These are phyloP conservation scores for Neurospora tetrasperma DNA, from an alignment of 495 filamentous ascomycete species.

Conservation along the genomic window DNA sequence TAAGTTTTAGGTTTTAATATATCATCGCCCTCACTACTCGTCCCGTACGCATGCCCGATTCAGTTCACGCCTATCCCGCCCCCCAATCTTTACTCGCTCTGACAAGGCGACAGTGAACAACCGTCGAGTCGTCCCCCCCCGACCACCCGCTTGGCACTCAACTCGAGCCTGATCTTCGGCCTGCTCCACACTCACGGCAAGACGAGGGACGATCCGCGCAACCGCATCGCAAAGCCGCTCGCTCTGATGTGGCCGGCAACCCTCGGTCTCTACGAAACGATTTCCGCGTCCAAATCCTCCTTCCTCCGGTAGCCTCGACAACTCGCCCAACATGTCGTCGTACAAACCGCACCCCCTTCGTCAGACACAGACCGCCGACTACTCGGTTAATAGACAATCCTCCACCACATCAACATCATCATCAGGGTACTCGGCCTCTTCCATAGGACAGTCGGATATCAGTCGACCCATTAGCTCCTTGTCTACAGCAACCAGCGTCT, in stretches of 20 bases:
- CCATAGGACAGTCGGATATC: conserved; percentile 49
- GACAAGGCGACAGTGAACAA: conserved; percentile 1
- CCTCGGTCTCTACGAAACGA: conserved; percentile 1
- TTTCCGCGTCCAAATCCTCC: conserved; percentile 1
- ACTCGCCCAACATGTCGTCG: conserved; percentile 23
- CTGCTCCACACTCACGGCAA: background rate
- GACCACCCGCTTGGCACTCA: background rate
- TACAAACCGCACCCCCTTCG: conserved; percentile 46
- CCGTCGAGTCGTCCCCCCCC: background rate
- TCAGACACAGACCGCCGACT: conserved; percentile 55
- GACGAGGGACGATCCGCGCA: conserved; percentile 3
- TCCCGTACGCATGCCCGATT: background rate
- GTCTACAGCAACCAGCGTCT: conserved; percentile 60
- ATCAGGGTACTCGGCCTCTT: conserved; percentile 62
- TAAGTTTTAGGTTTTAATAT: background rate
- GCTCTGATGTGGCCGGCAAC: conserved; percentile 14
- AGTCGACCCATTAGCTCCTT: conserved; percentile 61
- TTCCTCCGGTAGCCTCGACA: conserved; percentile 14
- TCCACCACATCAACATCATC: conserved; percentile 74
- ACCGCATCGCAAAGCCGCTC: background rate
- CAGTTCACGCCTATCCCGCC: background rate
- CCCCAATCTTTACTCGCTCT: background rate
- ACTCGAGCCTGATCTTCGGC: background rate
- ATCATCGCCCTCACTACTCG: background rate
- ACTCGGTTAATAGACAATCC: conserved; percentile 55